Percentiles rank a stretch among this genome's conserved stretches.
These are phyloP conservation scores for Pseudozyma sp. DNA, from an alignment of 1,284 basidiomycete species.

Conservation along the genomic window DNA sequence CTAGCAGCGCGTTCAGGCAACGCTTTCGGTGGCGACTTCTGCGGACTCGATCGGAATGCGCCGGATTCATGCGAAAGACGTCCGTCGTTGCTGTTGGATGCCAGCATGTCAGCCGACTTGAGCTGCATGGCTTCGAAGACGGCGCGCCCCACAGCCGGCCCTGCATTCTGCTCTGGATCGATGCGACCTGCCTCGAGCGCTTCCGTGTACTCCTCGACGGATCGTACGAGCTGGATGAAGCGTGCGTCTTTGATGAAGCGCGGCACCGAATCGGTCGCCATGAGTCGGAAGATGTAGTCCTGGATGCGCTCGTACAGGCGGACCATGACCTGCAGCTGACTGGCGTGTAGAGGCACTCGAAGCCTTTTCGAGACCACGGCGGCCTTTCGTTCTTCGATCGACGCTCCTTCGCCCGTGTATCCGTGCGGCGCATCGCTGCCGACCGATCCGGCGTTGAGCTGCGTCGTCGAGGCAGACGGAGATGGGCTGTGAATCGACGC, in stretches of 20 bases:
- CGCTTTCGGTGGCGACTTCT: constrained; percentile 8
- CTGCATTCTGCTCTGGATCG: constrained; percentile 53
- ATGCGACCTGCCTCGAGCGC: constrained; percentile 59
- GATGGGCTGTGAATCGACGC: constrained; percentile 18
- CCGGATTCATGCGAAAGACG: constrained; percentile 37
- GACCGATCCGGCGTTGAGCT: constrained; percentile 16
- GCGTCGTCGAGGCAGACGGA: constrained; percentile 30
- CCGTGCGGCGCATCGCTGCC: constrained; percentile 22
- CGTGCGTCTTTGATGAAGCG: constrained; percentile 63
- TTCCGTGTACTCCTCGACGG: constrained; percentile 65
- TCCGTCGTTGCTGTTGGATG: constrained; percentile 32
- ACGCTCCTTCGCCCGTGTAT: constrained; percentile 13
- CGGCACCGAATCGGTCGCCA: constrained; percentile 97
- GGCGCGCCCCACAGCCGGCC: constrained; percentile 53
- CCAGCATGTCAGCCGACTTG: constrained; percentile 38
- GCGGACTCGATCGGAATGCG: constrained; percentile 15
- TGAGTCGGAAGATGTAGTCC: constrained; percentile 92
- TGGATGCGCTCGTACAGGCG: constrained; percentile 94
- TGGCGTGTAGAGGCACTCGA: constrained; percentile 57
- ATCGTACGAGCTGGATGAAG: constrained; percentile 60
- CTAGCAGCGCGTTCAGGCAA: constrained; percentile 16
- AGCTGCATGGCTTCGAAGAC: constrained; percentile 63
- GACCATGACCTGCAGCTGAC: constrained; percentile 93
- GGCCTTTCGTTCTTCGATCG: constrained; percentile 74
- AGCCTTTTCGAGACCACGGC: constrained; percentile 46